A percentile compares a stretch with the other conserved stretches of the same genome.
These are phyloP conservation scores for Termitomyces sp. DNA, from an alignment of 768 basidiomycete genomes.

Conservation along the genomic window DNA sequence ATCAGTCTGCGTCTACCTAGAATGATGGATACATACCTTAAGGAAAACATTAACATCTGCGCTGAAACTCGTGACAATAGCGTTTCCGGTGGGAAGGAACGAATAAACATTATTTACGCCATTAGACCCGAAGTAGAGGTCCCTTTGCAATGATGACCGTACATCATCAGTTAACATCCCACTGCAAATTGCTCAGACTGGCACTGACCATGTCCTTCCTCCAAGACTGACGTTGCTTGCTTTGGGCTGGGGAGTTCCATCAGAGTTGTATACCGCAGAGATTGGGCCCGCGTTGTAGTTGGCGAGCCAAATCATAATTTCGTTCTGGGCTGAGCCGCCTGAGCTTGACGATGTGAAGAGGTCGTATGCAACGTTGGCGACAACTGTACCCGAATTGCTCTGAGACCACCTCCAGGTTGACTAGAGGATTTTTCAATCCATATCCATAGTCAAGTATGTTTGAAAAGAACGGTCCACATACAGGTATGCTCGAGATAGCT, in stretches of 20 bases:
- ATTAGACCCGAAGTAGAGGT: slow-evolving; percentile 50
- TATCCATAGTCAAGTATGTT: neutral
- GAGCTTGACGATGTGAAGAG: slow-evolving; percentile 51
- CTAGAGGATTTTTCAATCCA: slow-evolving; percentile 25
- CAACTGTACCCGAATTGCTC: slow-evolving; percentile 29
- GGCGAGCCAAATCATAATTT: slow-evolving; percentile 65
- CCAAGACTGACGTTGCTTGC: slow-evolving; percentile 38
- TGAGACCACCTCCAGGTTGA: slow-evolving; percentile 55
- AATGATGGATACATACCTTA: slow-evolving; percentile 23
- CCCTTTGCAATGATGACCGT: slow-evolving; percentile 24
- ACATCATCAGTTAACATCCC: neutral
- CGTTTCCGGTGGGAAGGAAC: slow-evolving; percentile 34
- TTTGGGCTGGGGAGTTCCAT: slow-evolving; percentile 41
- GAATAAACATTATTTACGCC: slow-evolving; percentile 47
- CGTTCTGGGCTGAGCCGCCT: slow-evolving; percentile 41
- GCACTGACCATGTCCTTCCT: slow-evolving; percentile 42
- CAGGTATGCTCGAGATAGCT: slow-evolving; percentile 49
- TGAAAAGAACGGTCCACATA: slow-evolving; percentile 20
- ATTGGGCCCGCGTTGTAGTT: slow-evolving; percentile 56
- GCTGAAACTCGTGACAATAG: slow-evolving; percentile 39
- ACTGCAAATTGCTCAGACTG: neutral
- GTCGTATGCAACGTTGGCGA: slow-evolving; percentile 57
- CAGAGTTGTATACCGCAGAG: slow-evolving; percentile 36
- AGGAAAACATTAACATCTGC: slow-evolving; percentile 51
- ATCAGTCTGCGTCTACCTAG: neutral